Conservation (phyloP, 2,329 filamentous ascomycete species). For the Fusarium hostae region DNA sequence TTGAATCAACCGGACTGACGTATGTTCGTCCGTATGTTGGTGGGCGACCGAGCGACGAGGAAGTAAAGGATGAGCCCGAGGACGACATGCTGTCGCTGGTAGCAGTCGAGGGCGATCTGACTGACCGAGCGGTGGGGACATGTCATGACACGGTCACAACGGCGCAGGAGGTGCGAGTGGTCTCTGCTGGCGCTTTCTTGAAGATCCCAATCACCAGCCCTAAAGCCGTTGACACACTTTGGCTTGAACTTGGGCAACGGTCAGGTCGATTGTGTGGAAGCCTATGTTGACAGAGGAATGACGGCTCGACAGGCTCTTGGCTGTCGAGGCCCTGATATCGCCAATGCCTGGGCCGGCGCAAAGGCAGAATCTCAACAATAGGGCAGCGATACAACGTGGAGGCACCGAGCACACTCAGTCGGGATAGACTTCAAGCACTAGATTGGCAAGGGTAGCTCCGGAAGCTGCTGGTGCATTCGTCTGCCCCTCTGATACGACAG, state of each 20-base stretch:
- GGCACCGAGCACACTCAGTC: constrained; percentile 26
- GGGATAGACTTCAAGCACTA: constrained; percentile 28
- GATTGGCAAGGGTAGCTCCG: constrained; percentile 30
- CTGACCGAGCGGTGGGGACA: constrained; percentile 47
- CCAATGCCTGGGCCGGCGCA: constrained; percentile 30
- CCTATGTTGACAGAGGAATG: constrained; percentile 11
- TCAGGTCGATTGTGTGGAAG: constrained; percentile 4
- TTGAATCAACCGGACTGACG: constrained; percentile 57
- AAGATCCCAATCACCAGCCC: constrained; percentile 35
- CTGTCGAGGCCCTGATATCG: constrained; percentile 9
- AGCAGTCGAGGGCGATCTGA: constrained; percentile 45
- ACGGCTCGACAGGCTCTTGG: constrained; percentile 18
- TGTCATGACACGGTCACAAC: constrained; percentile 47
- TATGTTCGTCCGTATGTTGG: constrained; percentile 56
- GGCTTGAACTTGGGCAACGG: constrained; percentile 12
- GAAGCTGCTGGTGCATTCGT: constrained; percentile 22
- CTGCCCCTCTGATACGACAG: constrained; percentile 26
- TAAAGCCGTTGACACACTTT: constrained; percentile 26
- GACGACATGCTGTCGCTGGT: constrained; percentile 55
- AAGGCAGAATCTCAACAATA: constrained; percentile 22
- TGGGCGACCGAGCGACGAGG: constrained; percentile 57
- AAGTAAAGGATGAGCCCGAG: constrained; percentile 60
- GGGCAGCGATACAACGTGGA: constrained; percentile 31
- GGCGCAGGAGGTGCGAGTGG: constrained; percentile 35
- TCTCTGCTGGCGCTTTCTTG: constrained; percentile 36